Conservation (phyloP, 164 flowering plant species). For the Stephania japonica region DNA sequence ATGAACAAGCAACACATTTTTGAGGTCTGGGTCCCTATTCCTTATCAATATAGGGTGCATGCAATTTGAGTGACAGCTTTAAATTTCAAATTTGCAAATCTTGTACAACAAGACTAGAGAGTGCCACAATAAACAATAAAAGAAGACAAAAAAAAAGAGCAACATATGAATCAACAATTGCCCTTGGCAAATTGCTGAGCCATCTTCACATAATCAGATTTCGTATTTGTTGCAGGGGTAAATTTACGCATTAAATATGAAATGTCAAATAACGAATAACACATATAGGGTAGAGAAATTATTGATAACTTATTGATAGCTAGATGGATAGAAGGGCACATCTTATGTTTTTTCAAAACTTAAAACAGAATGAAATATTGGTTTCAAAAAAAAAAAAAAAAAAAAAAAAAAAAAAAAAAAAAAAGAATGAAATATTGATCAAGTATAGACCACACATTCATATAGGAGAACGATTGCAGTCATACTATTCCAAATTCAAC, state of each 20-base stretch:
- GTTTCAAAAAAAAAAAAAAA: no score
- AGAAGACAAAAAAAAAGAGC: not conserved
- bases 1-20: slow-evolving; percentile 11
- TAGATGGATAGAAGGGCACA: not conserved
- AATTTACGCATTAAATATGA: not conserved
- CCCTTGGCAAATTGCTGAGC: not conserved
- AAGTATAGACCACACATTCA: not conserved
- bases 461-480: not conserved
- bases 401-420: no score
- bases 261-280: not conserved
- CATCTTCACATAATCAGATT: not conserved
- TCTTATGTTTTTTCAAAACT: no score
- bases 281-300: not conserved
- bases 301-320: not conserved
- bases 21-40: not conserved
- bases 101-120: no score
- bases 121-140: not conserved
- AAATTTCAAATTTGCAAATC: no score
- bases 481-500: not conserved
- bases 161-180: not conserved
- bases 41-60: not conserved
- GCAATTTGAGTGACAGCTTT: not conserved
- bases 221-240: not conserved
- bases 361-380: no score
- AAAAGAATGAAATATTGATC: not conserved